Base-by-base conservation (phyloP, 805 yeast species). In the Spathaspora boniae region DNA sequence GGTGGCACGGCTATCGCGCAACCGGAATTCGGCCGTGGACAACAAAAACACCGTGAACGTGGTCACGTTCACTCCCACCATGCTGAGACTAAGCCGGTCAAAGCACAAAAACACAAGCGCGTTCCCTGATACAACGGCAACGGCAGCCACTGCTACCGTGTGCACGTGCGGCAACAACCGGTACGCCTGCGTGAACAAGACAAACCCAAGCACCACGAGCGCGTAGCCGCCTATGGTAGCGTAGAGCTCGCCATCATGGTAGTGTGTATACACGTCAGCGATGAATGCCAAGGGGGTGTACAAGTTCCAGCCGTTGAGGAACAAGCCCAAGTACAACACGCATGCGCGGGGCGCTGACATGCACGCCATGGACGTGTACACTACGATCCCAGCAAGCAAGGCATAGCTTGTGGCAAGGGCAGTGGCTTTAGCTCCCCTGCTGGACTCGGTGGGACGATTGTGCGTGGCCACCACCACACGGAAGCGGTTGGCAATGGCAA, bases 241-340 rank as follows among this genome's bases (percentile, higher is more conserved):
- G 11, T 28, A 6, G 5, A 39, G 22, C 6, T 38, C 23, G 23
- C 24, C 33, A 19, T 38, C 28, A 4, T 19, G 32, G 23, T 34
- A 41, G 7, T 42, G 40, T n/a, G 24, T 31, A 31, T 44, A 54
- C 7, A 54, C 15, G 32, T 63, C 68, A 18, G 46, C 45, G 3
- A 57, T 19, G 23, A 60, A 47, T 18, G 56, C 51, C 16, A 54
- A 16, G n/a, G 54, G 46, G 6, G 67, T 56, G 40, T 53, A 57
- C n/a, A 54, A 34, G 33, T 62, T 63, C 51, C 51, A 50, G 7
- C 40, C 46, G 36, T 53, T 53, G 36, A 60, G 38, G 37, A 53
- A 62, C 14, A 62, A 42, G 9, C 67, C 62, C 26, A 62, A 43
- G 18, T 37, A 46, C 16, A 60, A 30, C 21, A 57, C 54, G 2